phyloP scores from a whole-genome alignment of 768 basidiomycete genomes.

The Rhodotorula kratochvilovae region DNA sequence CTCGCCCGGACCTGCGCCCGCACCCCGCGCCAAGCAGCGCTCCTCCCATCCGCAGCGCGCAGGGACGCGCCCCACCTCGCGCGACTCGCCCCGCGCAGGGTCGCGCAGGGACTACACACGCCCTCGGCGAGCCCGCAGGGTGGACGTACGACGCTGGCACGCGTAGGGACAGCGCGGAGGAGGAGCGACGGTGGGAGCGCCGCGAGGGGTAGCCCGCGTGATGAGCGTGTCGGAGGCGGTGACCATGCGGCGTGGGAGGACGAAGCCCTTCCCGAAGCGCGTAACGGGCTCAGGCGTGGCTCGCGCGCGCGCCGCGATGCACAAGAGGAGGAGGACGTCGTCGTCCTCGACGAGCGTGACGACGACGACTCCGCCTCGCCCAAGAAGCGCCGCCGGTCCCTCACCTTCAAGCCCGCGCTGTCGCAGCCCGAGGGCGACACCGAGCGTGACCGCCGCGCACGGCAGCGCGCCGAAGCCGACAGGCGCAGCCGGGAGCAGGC shows the following conservation, averaged over 20 bases:
- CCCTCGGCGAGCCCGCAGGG: constrained; percentile 4
- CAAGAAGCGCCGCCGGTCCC: not conserved
- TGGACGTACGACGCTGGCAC: too few relatives aligned
- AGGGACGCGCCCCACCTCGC: not conserved
- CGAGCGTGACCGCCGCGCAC: not conserved
- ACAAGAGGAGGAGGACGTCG: not conserved
- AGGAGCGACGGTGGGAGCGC: too few relatives aligned
- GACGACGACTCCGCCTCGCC: not conserved
- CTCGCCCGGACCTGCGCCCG: not conserved
- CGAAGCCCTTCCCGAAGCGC: too few relatives aligned
- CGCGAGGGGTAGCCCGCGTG: too few relatives aligned
- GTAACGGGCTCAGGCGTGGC: too few relatives aligned
- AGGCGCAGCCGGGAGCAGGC: too few relatives aligned
- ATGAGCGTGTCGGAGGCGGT: too few relatives aligned
- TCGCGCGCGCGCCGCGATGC: too few relatives aligned
- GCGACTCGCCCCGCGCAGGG: not conserved
- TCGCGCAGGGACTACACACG: not conserved
- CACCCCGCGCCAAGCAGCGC: not conserved
- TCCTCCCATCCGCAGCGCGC: not conserved
- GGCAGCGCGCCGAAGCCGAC: not conserved
- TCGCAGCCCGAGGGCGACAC: not conserved
- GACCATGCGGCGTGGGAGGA: too few relatives aligned
- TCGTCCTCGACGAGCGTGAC: not conserved
- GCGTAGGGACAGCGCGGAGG: not conserved
- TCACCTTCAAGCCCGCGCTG: not conserved